phyloP scores from a whole-genome alignment of 306 rosid genomes.

The Astragalus membranaceus region DNA sequence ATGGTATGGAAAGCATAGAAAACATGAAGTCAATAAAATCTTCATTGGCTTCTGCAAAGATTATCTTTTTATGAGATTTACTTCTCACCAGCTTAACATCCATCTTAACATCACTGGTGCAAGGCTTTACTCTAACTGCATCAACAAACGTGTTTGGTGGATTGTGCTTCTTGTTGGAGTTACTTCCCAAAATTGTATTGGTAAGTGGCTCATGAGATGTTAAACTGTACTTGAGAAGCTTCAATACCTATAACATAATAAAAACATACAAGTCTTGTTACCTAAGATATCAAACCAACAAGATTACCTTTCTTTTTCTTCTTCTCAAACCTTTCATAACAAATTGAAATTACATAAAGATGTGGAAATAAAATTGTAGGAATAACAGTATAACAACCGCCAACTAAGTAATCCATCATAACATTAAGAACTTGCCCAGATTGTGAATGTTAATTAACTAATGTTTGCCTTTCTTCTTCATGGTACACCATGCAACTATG shows the following conservation, averaged over 20 bases:
- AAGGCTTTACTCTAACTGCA: not conserved
- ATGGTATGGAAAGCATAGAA: constrained; percentile 20
- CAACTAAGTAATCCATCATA: not conserved
- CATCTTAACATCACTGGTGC: constrained; percentile 5
- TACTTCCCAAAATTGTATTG: not conserved
- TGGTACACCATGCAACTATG: too few relatives aligned
- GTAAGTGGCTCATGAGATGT: constrained; percentile 20
- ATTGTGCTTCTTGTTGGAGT: not conserved
- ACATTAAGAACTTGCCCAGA: not conserved
- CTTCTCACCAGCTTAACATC: constrained; percentile 17
- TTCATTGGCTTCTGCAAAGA: constrained; percentile 15
- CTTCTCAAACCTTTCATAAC: not conserved
- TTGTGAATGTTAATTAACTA: not conserved
- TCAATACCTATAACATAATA: constrained; percentile 10
- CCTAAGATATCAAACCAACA: not conserved
- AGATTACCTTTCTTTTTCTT: not conserved
- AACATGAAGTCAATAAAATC: constrained; percentile 23
- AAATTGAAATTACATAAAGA: not conserved
- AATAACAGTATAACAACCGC: not conserved
- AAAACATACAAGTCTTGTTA: not conserved
- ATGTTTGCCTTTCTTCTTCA: too few relatives aligned
- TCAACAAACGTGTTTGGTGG: not conserved
- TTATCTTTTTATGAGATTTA: constrained; percentile 10
- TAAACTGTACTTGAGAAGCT: constrained; percentile 7
- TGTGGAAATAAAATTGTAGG: not conserved